Evolutionary conservation across 768 basidiomycete species (phyloP), one percentile per base, ranked within the genome.

Genomic region (Naganishia vishniacii): DNA sequence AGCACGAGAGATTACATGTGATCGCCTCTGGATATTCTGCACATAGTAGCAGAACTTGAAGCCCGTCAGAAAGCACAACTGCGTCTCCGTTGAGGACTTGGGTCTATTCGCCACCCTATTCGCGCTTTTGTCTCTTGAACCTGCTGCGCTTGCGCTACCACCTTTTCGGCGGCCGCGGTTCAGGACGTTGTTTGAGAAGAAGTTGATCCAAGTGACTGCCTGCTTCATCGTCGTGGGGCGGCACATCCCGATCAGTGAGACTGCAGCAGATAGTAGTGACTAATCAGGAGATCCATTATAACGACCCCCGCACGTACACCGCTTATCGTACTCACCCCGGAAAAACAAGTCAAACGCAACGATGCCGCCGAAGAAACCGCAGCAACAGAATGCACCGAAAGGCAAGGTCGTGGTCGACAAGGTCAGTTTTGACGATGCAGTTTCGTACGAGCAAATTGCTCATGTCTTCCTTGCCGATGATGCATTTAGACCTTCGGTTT

Each of bases 401-500:
- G 60, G 41, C 23, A 53, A 62, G 62, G 59, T 65, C 48, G 48
- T 25, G 23, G 47, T 48, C 28, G 65, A 67, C 31, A 67, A 67
- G 61, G 65, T 67, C 29, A 59, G 61, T 31, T 1, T 12, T 5
- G 25, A 8, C 32, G 29, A 31, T 31, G 13, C 49, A 16, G 8
- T 5, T 18, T 29, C 28, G 16, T 12, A 1, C 4, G 28, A 15
- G 29, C 25, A 18, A 32, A 20, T 18, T 23, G 3, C n/a, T 3
- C 8, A 34, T 28, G 25, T 16, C n/a, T 34, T 16, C 37, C 45
- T 51, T 37, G 18, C 59, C 51, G 13, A 20, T 31, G 11, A 51
- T 12, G 37, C 28, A 25, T 42, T 9, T 64, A 80, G 79, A 79
- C 78, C 44, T 80, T 80, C 62, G 79, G 79, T 31, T 73, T 80